phyloP scores from a whole-genome alignment of 768 basidiomycete species.

The Podaxis sp. region DNA sequence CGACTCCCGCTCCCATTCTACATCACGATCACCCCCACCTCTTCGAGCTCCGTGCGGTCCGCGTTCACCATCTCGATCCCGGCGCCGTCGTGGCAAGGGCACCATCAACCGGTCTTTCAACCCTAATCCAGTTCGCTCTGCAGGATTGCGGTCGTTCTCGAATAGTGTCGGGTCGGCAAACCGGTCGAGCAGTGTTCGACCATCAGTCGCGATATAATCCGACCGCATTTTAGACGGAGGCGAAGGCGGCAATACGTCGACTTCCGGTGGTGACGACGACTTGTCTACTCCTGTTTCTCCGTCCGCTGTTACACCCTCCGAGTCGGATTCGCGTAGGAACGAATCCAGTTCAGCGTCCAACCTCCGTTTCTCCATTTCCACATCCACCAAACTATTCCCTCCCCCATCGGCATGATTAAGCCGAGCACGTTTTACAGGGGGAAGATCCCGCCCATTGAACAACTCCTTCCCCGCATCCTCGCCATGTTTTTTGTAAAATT shows the following conservation, averaged over 20 bases:
- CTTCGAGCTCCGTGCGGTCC: not conserved
- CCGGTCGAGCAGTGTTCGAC: constrained; percentile 52
- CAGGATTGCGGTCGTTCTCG: constrained; percentile 1
- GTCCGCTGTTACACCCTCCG: constrained; percentile 15
- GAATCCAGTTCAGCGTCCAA: constrained; percentile 27
- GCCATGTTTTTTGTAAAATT: constrained; percentile 79
- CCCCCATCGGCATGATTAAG: not conserved
- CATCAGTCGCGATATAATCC: constrained; percentile 51
- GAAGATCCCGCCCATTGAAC: constrained; percentile 31
- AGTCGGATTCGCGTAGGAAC: constrained; percentile 47
- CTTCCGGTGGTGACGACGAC: not conserved
- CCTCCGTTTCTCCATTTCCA: not conserved
- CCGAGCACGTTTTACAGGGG: constrained; percentile 32
- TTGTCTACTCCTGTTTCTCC: not conserved
- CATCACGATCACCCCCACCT: constrained; percentile 13
- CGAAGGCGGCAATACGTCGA: constrained; percentile 26
- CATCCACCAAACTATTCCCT: not conserved
- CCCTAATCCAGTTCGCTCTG: not conserved
- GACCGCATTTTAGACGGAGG: constrained; percentile 67
- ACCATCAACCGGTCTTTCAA: constrained; percentile 33
- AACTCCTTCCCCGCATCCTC: constrained; percentile 56
- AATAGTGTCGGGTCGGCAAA: constrained; percentile 26
- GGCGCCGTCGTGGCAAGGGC: constrained; percentile 37
- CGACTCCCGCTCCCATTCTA: not conserved
- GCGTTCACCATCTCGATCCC: constrained; percentile 7